Percentiles rank a stretch among this genome's conserved stretches.
phyloP scores from a whole-genome alignment of 2,329 filamentous ascomycete genomes.

The Hortaea werneckii region DNA sequence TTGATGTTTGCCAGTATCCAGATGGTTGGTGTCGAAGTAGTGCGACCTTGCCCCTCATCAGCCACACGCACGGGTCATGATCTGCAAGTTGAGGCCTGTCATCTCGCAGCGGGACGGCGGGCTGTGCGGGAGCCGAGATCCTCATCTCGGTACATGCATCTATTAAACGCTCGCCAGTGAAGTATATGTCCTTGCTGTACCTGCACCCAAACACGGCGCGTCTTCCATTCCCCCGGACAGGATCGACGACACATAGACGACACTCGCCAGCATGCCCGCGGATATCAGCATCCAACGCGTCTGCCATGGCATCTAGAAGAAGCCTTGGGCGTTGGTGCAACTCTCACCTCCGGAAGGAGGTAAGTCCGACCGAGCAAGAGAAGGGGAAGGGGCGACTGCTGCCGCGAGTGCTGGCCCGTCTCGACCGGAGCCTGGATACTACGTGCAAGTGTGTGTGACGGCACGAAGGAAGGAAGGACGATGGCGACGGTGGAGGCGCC shows the following conservation, averaged over 20 bases:
- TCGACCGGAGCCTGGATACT: background rate
- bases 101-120: background rate
- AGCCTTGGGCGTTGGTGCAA: background rate
- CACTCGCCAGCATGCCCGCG: background rate
- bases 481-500: background rate
- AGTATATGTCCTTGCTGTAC: background rate
- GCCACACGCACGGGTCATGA: background rate
- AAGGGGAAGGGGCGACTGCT: background rate
- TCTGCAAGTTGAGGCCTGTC: background rate
- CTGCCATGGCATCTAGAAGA: background rate
- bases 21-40: too few relatives aligned
- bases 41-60: too few relatives aligned
- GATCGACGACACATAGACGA: background rate
- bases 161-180: background rate
- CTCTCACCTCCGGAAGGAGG: background rate
- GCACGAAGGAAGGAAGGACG: background rate
- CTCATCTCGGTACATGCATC: background rate
- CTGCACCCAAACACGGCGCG: background rate
- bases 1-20: too few relatives aligned
- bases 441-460: background rate
- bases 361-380: background rate
- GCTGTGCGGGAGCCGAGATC: background rate
- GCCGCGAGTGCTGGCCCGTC: background rate
- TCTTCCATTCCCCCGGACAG: background rate
- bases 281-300: background rate